phyloP scores from a whole-genome alignment of 345 rosid genomes.

The Cardamine resedifolia region DNA sequence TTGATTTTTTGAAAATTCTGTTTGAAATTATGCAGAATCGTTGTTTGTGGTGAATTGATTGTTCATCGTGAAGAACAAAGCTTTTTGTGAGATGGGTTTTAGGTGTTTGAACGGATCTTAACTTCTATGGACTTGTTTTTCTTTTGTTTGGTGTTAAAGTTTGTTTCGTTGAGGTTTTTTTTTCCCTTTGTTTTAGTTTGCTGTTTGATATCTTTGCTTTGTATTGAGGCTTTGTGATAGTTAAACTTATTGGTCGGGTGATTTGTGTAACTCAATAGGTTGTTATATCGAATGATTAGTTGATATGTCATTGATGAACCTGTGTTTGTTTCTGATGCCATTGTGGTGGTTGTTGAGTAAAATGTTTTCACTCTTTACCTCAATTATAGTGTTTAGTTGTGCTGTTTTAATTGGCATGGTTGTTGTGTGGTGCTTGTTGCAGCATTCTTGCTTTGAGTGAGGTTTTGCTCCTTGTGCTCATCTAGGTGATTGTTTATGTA shows the following conservation, averaged over 20 bases:
- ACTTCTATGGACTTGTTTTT: background rate
- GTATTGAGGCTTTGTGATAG: slow-evolving; percentile 20
- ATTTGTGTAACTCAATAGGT: background rate
- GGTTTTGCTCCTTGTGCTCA: slow-evolving; percentile 7
- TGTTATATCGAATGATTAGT: background rate
- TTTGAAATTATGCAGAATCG: slow-evolving; percentile 8
- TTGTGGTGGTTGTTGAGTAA: slow-evolving; percentile 18
- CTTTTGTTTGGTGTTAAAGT: background rate
- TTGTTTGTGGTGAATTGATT: slow-evolving; percentile 5
- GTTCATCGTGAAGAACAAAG: background rate
- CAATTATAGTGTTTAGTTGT: background rate
- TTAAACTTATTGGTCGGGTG: slow-evolving; percentile 20
- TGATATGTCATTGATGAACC: slow-evolving; percentile 21
- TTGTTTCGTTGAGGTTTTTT: background rate
- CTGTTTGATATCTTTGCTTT: slow-evolving; percentile 23
- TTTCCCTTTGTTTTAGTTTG: slow-evolving; percentile 24
- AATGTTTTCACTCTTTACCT: background rate
- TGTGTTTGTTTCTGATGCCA: slow-evolving; percentile 17
- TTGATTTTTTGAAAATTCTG: background rate
- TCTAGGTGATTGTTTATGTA: slow-evolving; percentile 3
- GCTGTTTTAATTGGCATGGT: slow-evolving; percentile 14
- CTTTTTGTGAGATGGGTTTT: background rate
- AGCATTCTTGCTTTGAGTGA: slow-evolving; percentile 1
- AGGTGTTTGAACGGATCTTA: slow-evolving; percentile 27
- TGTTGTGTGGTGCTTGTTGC: background rate